A percentile compares a stretch with the other conserved stretches of the same genome.
Evolutionary conservation across 2,329 filamentous ascomycete genomes (phyloP).

Genomic region (Fusarium marasasianum): DNA sequence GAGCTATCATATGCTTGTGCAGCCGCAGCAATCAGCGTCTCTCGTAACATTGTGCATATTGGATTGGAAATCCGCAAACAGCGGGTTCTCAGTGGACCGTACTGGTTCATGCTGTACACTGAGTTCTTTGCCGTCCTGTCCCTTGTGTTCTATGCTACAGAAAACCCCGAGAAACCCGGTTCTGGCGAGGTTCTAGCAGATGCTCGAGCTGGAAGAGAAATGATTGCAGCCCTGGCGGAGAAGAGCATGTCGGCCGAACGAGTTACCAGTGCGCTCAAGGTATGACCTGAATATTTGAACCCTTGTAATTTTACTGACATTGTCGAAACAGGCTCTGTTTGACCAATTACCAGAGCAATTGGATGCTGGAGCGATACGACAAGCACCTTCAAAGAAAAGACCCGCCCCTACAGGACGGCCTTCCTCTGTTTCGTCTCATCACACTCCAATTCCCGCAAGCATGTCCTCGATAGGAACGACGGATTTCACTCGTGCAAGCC

Average conservation of each 20-base stretch:
- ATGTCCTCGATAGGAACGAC: conserved; percentile 48
- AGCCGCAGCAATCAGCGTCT: conserved; percentile 69
- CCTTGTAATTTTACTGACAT: conserved; percentile 29
- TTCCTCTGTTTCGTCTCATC: conserved; percentile 42
- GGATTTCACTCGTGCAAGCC: conserved; percentile 47
- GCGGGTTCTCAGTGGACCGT: conserved; percentile 79
- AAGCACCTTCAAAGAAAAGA: conserved; percentile 63
- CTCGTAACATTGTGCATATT: conserved; percentile 81
- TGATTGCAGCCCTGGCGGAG: conserved; percentile 80
- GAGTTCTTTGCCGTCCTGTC: conserved; percentile 85
- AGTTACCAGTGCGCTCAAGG: conserved; percentile 80
- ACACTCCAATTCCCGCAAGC: conserved; percentile 44
- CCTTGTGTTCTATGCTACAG: conserved; percentile 80
- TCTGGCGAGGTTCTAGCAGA: conserved; percentile 85
- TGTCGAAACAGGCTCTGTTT: conserved; percentile 74
- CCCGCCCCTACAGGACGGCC: conserved; percentile 57
- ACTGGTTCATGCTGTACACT: conserved; percentile 88
- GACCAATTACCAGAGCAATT: conserved; percentile 81
- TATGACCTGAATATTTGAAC: conserved; percentile 54
- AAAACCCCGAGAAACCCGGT: conserved; percentile 79
- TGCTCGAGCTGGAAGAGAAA: conserved; percentile 84
- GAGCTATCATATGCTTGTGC: conserved; percentile 81
- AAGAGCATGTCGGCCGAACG: conserved; percentile 90
- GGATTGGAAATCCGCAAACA: conserved; percentile 80
- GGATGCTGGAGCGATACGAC: conserved; percentile 58